Conservation (phyloP, 2,329 filamentous ascomycete species). For the Aspergillus awamori region DNA sequence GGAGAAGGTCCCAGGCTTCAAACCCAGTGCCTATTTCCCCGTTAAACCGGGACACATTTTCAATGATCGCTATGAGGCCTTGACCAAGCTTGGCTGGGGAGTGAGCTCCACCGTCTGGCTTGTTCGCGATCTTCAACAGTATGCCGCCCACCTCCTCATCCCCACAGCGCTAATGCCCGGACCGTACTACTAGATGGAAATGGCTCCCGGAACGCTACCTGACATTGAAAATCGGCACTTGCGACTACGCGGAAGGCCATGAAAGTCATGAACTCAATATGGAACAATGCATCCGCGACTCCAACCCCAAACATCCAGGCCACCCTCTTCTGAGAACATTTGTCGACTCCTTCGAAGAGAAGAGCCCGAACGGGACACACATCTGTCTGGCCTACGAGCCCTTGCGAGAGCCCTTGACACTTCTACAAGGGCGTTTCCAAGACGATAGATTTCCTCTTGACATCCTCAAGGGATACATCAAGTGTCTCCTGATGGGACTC, state of each 20-base stretch:
- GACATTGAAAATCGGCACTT: neutral
- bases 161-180: neutral
- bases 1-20: neutral
- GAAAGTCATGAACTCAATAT: neutral
- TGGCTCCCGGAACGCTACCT: neutral
- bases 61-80: neutral
- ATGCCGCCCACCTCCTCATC: neutral
- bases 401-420: constrained; percentile 37
- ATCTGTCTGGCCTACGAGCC: constrained; percentile 39
- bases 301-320: neutral
- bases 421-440: constrained; percentile 30
- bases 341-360: neutral
- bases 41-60: neutral
- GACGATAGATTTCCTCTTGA: constrained; percentile 27
- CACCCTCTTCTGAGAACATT: neutral
- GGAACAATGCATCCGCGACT: neutral
- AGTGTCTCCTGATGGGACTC: constrained; percentile 40
- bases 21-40: neutral
- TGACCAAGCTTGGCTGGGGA: neutral
- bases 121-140: neutral
- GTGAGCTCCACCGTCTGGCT: neutral
- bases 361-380: constrained; percentile 19
- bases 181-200: neutral
- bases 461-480: constrained; percentile 35
- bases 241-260: neutral